Base-by-base conservation (phyloP, 306 rosid species). In the Quercus robur region DNA sequence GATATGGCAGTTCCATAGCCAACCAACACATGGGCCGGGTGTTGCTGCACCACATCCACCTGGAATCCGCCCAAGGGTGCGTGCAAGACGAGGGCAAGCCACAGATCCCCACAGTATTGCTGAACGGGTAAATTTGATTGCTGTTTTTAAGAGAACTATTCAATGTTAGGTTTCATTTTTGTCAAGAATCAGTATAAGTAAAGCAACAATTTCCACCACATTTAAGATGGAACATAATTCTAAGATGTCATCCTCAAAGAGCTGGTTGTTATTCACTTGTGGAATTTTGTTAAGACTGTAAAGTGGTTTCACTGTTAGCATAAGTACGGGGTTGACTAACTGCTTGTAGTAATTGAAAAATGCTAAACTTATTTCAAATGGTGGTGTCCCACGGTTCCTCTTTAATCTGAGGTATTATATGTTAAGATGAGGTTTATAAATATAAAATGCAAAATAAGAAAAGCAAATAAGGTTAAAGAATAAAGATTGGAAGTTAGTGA, bases 31-130 rank as follows among this genome's bases (percentile, higher is more conserved):
- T 25, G 86, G 81, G 18, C 82, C 82, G 19, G 75, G 73, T 77
- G 64, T 80, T 76, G 68, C 80, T 25, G 66, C 80, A 57, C 89
- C 86, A 17, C 97, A 89, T 33, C 86, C 97, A 70, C 93, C 97
- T 46, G 57, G 84, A 19, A 80, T 91, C 33, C 97, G 97, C 56
- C 99, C 99, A 30, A 86, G 98, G 80, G 93, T 93, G 51, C 89
- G 99, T 84, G 99, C 99, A 58, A 88, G 99, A 81, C 90, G 99
- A 76, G 99, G 99, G 35, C 98, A 96, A 84, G 99, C 99, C 28
- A 96, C 99, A 1, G 99, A 96, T 75, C 99, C 99, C 63, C 99
- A 96, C 75, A 96, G 99, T 72, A 96, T 96, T 55, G 98, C 99
- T 33, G 99, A 96, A 80, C 54, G 99, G 86, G 99, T 96, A 91